Base-by-base conservation (phyloP, 352 stramenopile species). In the Pilasporangium apinafurcum region DNA sequence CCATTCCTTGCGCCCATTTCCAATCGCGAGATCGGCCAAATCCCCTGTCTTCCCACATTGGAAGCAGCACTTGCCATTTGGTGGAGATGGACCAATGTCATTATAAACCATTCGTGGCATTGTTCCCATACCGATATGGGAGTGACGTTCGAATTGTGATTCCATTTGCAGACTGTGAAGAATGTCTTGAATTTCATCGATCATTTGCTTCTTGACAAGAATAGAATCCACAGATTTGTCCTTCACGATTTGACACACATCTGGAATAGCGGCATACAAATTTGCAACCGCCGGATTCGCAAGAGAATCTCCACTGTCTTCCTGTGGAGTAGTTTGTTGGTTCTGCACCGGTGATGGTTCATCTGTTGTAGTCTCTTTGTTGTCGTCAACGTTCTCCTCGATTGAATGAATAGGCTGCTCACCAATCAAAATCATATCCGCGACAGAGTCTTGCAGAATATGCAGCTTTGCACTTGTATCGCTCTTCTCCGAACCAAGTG, bases 161-260 rank as follows among this genome's bases (percentile, higher is more conserved):
- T 86, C 77, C 74, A 89, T 89, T 56, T 89, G 73, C 22, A 89
- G 62, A 42, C 64, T 82, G 40, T 79, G 56, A 12, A 86, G 67
- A 34, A 86, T 89, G 32, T 89, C 71, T 39, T 89, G 71, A 50
- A 89, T 86, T 52, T 89, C 77, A 34, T 86, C 77, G 25, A 89
- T 65, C 57, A 86, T 79, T 14, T 51, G 62, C 49, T 84, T 86
- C 55, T 89, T 89, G 39, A 68, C 56, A 22, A 89, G 42, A 29
- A 89, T 63, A 33, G 69, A 55, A 36, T 68, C 52, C 6, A 76
- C 64, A 6, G 60, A 50, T 32, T 78, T 79, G 47, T 80, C 69
- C 48, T 70, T 75, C 9, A 83, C 57, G 24, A 86, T 53, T 28
- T 65, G 44, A 35, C 76, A 61, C 25, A 89, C 54, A 37, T 89